Base-by-base conservation (phyloP, 352 stramenopile species). In the Pilasporangium apinafurcum region DNA sequence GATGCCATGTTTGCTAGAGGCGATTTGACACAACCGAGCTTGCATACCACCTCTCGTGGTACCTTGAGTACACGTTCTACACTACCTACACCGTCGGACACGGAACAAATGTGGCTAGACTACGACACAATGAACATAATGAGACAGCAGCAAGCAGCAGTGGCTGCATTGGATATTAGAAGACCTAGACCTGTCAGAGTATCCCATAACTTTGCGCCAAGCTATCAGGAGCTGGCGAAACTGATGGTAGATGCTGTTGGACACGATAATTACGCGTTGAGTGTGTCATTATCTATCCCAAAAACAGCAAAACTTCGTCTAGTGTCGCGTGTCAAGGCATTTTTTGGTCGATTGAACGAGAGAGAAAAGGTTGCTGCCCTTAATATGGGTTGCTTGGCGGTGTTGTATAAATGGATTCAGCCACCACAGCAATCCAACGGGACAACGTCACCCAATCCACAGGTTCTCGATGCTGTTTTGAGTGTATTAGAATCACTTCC, bases 201-300 rank as follows among this genome's bases (percentile, higher is more conserved):
- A 17, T 69, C 68, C 1, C 59, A 51, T 12, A 68, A 54, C 0
- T 82, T 93, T 41, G 41, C 59, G 7, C 45, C 44, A 4, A 65
- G 86, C 21, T 90, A 79, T 42, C 68, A 68, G 20, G 71, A 70
- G 22, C 48, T 93, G 16, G 64, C 63, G 4, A 78, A 86, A 28
- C 51, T 75, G 14, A 93, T 93, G 81, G 20, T 60, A 6, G 63
- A 85, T 40, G 81, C 81, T 1, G 74, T 69, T 2, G 78, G 54
- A 21, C 68, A 68, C 45, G 81, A 93, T 48, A 73, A 86, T 36
- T 91, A 91, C 42, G 78, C 81, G 9, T 90, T 74, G 12, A 87
- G 73, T 0, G 78, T 88, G 12, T 58, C 80, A 14, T 41, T 90
- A 21, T 64, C 65, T 16, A 90, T 90, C 33, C 74, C 81, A 3